Conservation (phyloP, 768 basidiomycete species). For the Cystofilobasidium capitatum region DNA sequence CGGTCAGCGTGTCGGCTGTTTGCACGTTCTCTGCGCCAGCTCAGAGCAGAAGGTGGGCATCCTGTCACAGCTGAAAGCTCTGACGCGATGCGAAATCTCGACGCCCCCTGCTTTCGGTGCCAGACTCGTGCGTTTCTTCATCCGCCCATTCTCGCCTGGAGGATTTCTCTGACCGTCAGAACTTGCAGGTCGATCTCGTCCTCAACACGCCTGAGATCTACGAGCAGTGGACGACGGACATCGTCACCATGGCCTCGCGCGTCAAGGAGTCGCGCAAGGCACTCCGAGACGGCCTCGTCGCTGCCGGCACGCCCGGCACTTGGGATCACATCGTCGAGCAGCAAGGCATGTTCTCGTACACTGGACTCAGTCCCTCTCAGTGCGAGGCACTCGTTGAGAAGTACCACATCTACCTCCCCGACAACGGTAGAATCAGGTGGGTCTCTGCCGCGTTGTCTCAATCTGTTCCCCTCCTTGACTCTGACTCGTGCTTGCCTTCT, state of each 20-base stretch:
- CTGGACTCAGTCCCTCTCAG: slow-evolving; percentile 46
- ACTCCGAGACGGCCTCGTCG: slow-evolving; percentile 35
- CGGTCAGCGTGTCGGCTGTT: slow-evolving; percentile 91
- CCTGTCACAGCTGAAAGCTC: slow-evolving; percentile 85
- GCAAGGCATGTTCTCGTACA: slow-evolving; percentile 16
- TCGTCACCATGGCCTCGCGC: slow-evolving; percentile 66
- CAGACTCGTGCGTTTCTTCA: slow-evolving; percentile 67
- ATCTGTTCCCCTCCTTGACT: not conserved
- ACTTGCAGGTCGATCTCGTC: slow-evolving; percentile 43
- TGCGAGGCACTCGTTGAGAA: slow-evolving; percentile 73
- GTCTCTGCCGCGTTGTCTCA: not conserved
- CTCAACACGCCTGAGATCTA: slow-evolving; percentile 65
- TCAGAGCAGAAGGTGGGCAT: slow-evolving; percentile 40
- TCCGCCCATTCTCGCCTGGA: too few species aligned
- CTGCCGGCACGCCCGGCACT: slow-evolving; percentile 5
- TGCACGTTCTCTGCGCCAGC: slow-evolving; percentile 71
- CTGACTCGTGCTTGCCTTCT: too few species aligned
- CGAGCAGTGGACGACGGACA: slow-evolving; percentile 56
- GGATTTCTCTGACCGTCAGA: too few species aligned
- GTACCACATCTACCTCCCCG: slow-evolving; percentile 78
- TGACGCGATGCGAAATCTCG: slow-evolving; percentile 92
- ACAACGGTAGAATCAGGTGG: slow-evolving; percentile 4
- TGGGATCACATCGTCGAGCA: slow-evolving; percentile 13
- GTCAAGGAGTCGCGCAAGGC: slow-evolving; percentile 83
- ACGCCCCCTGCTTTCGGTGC: slow-evolving; percentile 91